A percentile compares a stretch with the other conserved stretches of the same genome.
These are phyloP conservation scores for Candida wancherniae DNA, from an alignment of 805 yeast genomes.

Conservation along the genomic window DNA sequence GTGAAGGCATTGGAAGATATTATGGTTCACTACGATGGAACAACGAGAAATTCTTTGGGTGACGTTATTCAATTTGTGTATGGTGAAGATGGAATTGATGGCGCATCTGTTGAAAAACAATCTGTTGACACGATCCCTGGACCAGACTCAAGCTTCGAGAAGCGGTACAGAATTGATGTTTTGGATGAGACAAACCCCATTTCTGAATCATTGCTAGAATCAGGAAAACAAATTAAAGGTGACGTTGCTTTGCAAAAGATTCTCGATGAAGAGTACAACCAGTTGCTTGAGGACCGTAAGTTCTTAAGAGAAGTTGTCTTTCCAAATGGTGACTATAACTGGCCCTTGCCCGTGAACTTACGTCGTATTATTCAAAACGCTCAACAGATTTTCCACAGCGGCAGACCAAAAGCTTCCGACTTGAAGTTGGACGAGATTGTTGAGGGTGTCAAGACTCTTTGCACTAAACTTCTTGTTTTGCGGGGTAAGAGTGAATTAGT, in stretches of 20 bases:
- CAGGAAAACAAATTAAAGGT: slow-evolving; percentile 87
- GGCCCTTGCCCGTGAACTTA: slow-evolving; percentile 97
- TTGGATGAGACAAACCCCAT: slow-evolving; percentile 61
- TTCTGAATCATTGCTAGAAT: slow-evolving; percentile 72
- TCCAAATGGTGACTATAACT: slow-evolving; percentile 87
- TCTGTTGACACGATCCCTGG: slow-evolving; percentile 94
- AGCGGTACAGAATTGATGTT: slow-evolving; percentile 80
- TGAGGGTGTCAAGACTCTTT: slow-evolving; percentile 61
- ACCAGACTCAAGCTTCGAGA: slow-evolving; percentile 75
- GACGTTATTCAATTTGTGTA: slow-evolving; percentile 93
- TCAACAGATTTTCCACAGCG: slow-evolving; percentile 93
- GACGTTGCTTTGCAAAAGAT: slow-evolving; percentile 76
- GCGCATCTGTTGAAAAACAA: slow-evolving; percentile 96
- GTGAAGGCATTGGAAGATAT: slow-evolving; percentile 96
- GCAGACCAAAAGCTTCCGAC: slow-evolving; percentile 86
- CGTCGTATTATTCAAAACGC: slow-evolving; percentile 96
- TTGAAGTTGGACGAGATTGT: slow-evolving; percentile 80
- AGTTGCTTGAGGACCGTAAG: slow-evolving; percentile 69
- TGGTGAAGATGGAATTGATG: slow-evolving; percentile 99
- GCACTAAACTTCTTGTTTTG: slow-evolving; percentile 64
- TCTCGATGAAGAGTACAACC: slow-evolving; percentile 80
- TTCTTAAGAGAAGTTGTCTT: slow-evolving; percentile 78
- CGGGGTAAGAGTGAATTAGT: slow-evolving; percentile 75
- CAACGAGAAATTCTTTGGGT: slow-evolving; percentile 96
- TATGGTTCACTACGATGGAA: slow-evolving; percentile 97